Evolutionary conservation across 768 basidiomycete species (phyloP).

Genomic region (Phanerodontia chrysosporium): DNA sequence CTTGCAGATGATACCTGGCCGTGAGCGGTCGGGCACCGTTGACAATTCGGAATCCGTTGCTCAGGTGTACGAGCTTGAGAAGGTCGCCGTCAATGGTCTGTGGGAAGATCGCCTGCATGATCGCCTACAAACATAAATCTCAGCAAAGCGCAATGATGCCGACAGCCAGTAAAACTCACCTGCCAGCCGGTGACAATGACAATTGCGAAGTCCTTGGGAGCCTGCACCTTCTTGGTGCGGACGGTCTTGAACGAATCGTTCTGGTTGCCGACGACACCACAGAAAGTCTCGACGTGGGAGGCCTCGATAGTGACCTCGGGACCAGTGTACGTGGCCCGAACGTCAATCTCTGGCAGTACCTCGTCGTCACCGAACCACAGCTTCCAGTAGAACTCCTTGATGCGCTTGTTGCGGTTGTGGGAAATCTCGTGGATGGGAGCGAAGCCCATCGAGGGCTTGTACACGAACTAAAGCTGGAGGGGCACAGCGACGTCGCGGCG

Average conservation of each 20-base stretch:
- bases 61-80: slow-evolving; percentile 92
- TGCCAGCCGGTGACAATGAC: slow-evolving; percentile 99
- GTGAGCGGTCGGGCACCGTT: slow-evolving; percentile 71
- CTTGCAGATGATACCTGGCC: slow-evolving; percentile 86
- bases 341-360: slow-evolving; percentile 68
- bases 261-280: slow-evolving; percentile 89
- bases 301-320: slow-evolving; percentile 82
- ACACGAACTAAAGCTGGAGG: slow-evolving; percentile 76
- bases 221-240: slow-evolving; percentile 65
- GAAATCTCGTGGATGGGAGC: slow-evolving; percentile 92
- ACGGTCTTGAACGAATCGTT: slow-evolving; percentile 84
- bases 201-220: slow-evolving; percentile 99
- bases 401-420: slow-evolving; percentile 77
- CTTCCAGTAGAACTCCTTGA: slow-evolving; percentile 98
- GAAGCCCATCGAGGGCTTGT: slow-evolving; percentile 83
- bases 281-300: slow-evolving; percentile 81
- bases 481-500: slow-evolving; percentile 73
- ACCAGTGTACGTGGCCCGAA: slow-evolving; percentile 80
- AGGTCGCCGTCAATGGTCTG: slow-evolving; percentile 87
- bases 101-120: slow-evolving; percentile 99
- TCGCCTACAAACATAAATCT: slow-evolving; percentile 56
- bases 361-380: slow-evolving; percentile 93
- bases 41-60: slow-evolving; percentile 92
- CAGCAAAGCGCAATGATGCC: neutral
- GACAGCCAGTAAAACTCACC: slow-evolving; percentile 66